These are phyloP conservation scores for Lathyrus aphaca DNA, from an alignment of 306 rosid species.

Conservation along the genomic window DNA sequence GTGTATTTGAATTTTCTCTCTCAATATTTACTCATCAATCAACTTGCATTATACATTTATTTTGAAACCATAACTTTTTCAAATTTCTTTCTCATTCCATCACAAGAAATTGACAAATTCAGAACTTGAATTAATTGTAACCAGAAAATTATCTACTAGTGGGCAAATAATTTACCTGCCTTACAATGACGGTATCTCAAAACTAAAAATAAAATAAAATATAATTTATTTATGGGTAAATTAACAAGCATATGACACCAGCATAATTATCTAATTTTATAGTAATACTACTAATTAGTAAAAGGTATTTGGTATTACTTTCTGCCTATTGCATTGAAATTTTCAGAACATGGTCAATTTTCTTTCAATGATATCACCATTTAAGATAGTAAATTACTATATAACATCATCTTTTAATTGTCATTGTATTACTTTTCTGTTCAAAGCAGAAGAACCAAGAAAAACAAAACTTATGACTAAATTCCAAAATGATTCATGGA, in stretches of 20 bases:
- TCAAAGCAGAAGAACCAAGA: neutral
- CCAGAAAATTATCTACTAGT: neutral
- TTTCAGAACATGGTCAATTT: constrained; percentile 6
- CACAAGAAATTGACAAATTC: constrained; percentile 33
- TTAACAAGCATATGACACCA: neutral
- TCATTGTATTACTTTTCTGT: constrained; percentile 10
- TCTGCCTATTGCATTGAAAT: neutral
- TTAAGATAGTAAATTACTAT: neutral
- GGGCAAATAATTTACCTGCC: neutral
- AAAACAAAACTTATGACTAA: neutral
- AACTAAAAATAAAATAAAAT: neutral
- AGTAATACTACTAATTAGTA: neutral
- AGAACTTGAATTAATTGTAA: constrained; percentile 15
- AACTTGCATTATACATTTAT: constrained; percentile 1
- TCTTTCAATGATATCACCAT: constrained; percentile 14
- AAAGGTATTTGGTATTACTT: constrained; percentile 3
- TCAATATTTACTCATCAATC: neutral
- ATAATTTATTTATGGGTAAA: neutral
- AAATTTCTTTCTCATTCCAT: neutral
- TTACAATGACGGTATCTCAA: neutral
- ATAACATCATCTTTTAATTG: neutral
- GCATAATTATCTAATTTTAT: neutral
- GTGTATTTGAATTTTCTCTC: constrained; percentile 21
- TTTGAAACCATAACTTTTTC: neutral
- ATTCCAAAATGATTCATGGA: too few relatives aligned